A percentile compares a stretch with the other conserved stretches of the same genome.
phyloP scores from a whole-genome alignment of 148 eudicot species.

The Heliamphora exappendiculata region DNA sequence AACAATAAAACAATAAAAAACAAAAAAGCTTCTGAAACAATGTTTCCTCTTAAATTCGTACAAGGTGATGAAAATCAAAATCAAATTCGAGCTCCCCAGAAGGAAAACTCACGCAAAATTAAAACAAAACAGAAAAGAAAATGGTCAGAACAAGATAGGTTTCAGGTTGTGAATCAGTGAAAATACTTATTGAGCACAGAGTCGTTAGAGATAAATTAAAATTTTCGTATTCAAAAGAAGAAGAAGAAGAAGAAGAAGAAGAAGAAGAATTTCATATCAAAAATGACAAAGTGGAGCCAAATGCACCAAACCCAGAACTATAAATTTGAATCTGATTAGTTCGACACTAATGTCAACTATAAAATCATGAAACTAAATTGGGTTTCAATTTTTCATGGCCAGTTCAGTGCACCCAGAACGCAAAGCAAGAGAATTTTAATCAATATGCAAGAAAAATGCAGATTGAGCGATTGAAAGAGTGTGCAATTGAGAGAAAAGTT shows the following conservation, averaged over 20 bases:
- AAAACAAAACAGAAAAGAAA: not conserved
- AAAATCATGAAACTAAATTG: not conserved
- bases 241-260: no score
- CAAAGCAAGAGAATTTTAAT: not conserved
- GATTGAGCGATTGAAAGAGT: not conserved
- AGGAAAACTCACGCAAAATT: no score
- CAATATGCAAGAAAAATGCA: not conserved
- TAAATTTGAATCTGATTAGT: not conserved
- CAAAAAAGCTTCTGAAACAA: no score
- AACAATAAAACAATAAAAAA: no score
- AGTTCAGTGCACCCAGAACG: not conserved
- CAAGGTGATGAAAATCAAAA: no score
- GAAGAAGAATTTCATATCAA: not conserved
- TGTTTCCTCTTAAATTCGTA: no score
- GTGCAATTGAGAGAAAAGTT: not conserved
- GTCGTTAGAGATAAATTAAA: not conserved
- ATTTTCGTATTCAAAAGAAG: not conserved
- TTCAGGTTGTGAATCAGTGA: not conserved
- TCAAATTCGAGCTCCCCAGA: no score
- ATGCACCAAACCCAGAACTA: slow-evolving; percentile 1
- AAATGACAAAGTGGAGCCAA: not conserved
- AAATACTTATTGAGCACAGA: not conserved
- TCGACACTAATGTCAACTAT: not conserved
- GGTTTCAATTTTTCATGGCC: not conserved
- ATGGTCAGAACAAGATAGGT: not conserved